phyloP scores from a whole-genome alignment of 352 stramenopile genomes.

The Pythium pyrilobum region DNA sequence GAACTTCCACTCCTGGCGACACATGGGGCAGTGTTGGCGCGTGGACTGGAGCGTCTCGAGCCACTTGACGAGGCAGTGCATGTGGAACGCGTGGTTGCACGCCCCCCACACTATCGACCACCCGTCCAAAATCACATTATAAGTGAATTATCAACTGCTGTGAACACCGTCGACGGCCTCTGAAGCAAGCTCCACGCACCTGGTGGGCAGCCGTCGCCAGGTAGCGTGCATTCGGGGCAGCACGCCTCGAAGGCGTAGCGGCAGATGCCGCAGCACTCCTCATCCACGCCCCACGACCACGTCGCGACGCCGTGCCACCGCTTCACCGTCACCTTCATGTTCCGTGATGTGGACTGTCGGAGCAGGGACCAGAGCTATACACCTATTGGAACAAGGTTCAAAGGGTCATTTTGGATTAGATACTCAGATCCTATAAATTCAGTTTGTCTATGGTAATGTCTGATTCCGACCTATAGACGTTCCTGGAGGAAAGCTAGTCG shows the following conservation, averaged over 20 bases:
- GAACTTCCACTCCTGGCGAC: slow-evolving; percentile 85
- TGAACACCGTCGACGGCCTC: not conserved
- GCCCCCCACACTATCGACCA: slow-evolving; percentile 64
- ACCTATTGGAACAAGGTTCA: not conserved
- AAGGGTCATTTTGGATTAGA: not conserved
- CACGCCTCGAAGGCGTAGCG: slow-evolving; percentile 79
- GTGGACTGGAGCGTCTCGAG: slow-evolving; percentile 79
- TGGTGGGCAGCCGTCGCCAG: slow-evolving; percentile 80
- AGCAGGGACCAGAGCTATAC: not conserved
- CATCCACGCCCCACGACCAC: slow-evolving; percentile 89
- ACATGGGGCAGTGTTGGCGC: slow-evolving; percentile 87
- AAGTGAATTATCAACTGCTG: not conserved
- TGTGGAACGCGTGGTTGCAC: slow-evolving; percentile 91
- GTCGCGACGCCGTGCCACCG: slow-evolving; percentile 87
- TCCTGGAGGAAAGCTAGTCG: too few species aligned
- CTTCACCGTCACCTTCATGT: slow-evolving; percentile 84
- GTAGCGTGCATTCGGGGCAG: slow-evolving; percentile 73
- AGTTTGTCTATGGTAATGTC: too few species aligned
- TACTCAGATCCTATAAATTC: too few species aligned
- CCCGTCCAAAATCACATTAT: not conserved
- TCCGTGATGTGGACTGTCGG: not conserved
- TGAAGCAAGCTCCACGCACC: slow-evolving; percentile 30
- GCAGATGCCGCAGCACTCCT: slow-evolving; percentile 90
- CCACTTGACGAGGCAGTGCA: slow-evolving; percentile 93
- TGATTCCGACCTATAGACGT: too few species aligned